Conservation (phyloP, 2,329 filamentous ascomycete genomes). For the Fusarium sp. region DNA sequence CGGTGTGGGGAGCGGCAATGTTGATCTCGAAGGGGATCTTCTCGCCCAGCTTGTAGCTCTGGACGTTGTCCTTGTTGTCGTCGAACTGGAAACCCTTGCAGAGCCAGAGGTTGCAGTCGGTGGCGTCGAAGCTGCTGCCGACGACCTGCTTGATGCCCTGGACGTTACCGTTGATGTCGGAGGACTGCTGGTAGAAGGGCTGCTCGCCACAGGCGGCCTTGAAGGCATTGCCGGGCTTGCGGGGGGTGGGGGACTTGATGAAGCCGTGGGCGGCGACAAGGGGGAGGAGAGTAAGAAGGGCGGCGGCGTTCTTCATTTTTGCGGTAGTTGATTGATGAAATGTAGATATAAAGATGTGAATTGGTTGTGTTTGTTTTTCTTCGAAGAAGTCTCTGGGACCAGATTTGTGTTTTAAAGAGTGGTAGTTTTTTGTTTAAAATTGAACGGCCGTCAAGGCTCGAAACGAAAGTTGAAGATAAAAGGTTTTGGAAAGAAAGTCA, state of each 20-base stretch:
- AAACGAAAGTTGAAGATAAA: constrained; percentile 43
- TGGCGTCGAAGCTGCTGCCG: constrained; percentile 41
- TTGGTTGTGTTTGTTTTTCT: constrained; percentile 5
- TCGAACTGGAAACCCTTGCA: constrained; percentile 63
- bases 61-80: constrained; percentile 60
- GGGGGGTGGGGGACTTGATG: constrained; percentile 58
- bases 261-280: constrained; percentile 60
- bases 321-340: constrained; percentile 8
- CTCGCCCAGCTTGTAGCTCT: constrained; percentile 59
- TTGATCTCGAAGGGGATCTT: constrained; percentile 57
- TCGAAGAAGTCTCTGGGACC: constrained; percentile 47
- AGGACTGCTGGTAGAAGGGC: constrained; percentile 52
- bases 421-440: constrained; percentile 33
- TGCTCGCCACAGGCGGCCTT: constrained; percentile 59
- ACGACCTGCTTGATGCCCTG: constrained; percentile 54
- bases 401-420: constrained; percentile 44
- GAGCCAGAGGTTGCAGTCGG: constrained; percentile 58
- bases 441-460: constrained; percentile 51
- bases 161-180: constrained; percentile 57
- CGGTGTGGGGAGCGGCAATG: constrained; percentile 61
- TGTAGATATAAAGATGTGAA: not conserved
- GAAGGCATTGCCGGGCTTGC: constrained; percentile 59
- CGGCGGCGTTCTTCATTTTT: constrained; percentile 46
- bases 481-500: constrained; percentile 44
- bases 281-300: constrained; percentile 46